Conservation (phyloP, 345 rosid genomes). For the Anacardium occidentale region DNA sequence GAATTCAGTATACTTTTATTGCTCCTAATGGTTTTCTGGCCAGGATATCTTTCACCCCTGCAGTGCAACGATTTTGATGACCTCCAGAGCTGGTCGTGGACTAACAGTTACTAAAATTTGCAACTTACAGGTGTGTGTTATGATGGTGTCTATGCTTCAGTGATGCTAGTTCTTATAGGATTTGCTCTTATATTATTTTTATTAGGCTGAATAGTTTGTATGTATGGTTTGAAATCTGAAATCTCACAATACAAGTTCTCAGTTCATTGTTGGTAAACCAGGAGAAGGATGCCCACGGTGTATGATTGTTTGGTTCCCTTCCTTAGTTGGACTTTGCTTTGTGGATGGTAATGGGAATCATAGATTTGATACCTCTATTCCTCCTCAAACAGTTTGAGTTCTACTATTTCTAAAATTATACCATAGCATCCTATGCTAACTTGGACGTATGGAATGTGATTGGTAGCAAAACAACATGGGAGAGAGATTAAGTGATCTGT, state of each 20-base stretch:
- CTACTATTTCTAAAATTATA: no score
- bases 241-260: background rate
- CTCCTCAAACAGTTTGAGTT: no score
- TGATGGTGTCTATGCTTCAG: constrained; percentile 14
- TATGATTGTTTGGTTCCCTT: background rate
- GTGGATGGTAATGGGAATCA: no score
- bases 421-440: no score
- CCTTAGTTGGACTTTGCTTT: background rate
- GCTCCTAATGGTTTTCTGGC: background rate
- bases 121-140: constrained; percentile 34
- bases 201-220: no score
- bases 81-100: constrained; percentile 18
- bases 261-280: background rate
- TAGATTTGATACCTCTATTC: no score
- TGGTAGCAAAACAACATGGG: no score
- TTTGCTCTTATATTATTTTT: no score
- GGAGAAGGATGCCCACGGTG: background rate
- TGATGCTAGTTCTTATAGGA: background rate
- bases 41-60: constrained; percentile 30
- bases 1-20: background rate
- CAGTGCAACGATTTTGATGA: constrained; percentile 20
- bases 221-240: background rate
- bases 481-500: no score
- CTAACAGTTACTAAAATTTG: constrained; percentile 15
- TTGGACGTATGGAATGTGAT: no score